A percentile compares a stretch with the other conserved stretches of the same genome.
Evolutionary conservation across 192 early-diverging fungal species (phyloP).

Genomic region (Umbelopsis isabellina): DNA sequence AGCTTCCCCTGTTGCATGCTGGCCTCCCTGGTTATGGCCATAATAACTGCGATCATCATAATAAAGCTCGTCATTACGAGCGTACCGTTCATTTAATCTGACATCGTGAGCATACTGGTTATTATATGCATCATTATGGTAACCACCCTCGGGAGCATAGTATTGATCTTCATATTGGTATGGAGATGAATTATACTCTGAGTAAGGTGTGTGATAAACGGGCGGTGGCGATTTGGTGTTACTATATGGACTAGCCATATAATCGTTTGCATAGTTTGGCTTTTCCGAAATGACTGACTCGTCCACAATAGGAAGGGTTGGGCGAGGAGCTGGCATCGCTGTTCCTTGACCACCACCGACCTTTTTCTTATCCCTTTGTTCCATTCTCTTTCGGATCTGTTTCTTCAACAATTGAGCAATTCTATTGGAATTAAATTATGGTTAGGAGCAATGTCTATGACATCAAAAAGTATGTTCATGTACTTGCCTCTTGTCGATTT

Average conservation of each 20-base stretch:
- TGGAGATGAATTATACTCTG: not conserved
- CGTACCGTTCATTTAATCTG: not conserved
- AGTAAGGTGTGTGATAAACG: slow-evolving; percentile 12
- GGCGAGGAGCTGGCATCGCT: not conserved
- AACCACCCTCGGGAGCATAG: not conserved
- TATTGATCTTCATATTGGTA: slow-evolving; percentile 14
- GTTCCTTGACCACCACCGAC: not conserved
- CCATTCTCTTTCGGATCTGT: slow-evolving; percentile 21
- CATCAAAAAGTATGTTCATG: not conserved
- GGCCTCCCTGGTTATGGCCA: not conserved
- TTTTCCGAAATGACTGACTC: slow-evolving; percentile 16
- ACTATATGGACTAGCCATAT: slow-evolving; percentile 2
- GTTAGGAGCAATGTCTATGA: not conserved
- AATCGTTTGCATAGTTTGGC: not conserved
- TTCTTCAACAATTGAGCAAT: slow-evolving; percentile 24
- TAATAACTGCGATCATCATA: slow-evolving; percentile 7
- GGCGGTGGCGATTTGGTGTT: slow-evolving; percentile 7
- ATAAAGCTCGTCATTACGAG: not conserved
- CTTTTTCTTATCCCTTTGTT: not conserved
- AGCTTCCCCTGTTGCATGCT: not conserved
- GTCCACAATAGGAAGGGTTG: slow-evolving; percentile 18
- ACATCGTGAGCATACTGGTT: not conserved
- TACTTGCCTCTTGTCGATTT: slow-evolving; percentile 83
- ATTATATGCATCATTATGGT: not conserved
- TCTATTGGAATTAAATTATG: not conserved